Base-by-base conservation (phyloP, 345 rosid species). In the Eucalyptus fibrosa region DNA sequence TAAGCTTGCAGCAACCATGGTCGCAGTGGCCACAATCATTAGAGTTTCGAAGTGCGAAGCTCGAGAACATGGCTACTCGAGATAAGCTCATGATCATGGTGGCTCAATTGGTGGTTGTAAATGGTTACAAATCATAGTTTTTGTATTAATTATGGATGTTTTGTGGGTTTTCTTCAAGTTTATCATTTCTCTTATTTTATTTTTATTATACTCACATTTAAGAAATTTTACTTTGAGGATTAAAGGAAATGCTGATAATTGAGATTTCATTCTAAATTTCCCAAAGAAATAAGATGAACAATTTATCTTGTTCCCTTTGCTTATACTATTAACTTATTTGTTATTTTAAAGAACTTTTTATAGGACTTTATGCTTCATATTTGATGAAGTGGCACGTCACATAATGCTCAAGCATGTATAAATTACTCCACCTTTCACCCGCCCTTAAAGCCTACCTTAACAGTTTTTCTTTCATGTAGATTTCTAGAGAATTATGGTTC, bases 11-110 rank as follows among this genome's bases (percentile, higher is more conserved):
- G 4, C 30, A 56, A 56, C 62, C 62, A 56, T 24, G 62, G 47
- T 56, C 30, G 4, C 13, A 0, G 1, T 0, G 2, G 7, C 62
- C 62, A 56, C 28, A 56, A 24, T 0, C 30, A 56, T 0, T 24
- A 10, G 62, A 56, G 62, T 56, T 56, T 56, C 28, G 13, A 56
- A 24, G 0, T 56, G 24, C 3, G 62, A 56, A 56, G 28, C 62
- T 55, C 2, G 59, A 8, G 59, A 21, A 4, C 24, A 19, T 53
- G 59, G 59, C 59, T 7, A 1, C 60, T 56, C 1, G 2, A 26
- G 12, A 56, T 23, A 24, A 56, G 62, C 62, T 56, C 3, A 2
- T 0, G 13, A 9, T 24, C 28, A 26, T 56, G 62, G 30, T 56
- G 30, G 55, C 55, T 51, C 55, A 51, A 51, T 51, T 18, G 55